A percentile compares a stretch with the other conserved stretches of the same genome.
phyloP scores from a whole-genome alignment of 73 alveolate species.

The Paraurostyla sp. region DNA sequence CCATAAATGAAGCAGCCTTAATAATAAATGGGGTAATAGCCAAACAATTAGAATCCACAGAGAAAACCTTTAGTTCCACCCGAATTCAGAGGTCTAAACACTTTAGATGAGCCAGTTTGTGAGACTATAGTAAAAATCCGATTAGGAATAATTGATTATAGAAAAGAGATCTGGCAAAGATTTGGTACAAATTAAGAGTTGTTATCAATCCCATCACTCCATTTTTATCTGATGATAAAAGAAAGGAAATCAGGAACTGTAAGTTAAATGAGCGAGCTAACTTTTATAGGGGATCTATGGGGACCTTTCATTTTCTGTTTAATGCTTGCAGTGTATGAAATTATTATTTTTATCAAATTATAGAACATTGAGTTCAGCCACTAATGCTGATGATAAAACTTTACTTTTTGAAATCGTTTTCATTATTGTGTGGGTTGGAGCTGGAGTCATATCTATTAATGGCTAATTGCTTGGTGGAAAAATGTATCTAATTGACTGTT shows the following conservation, averaged over 20 bases:
- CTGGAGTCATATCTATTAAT: conserved; percentile 93
- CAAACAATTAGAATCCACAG: not conserved
- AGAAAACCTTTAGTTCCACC: conserved; percentile 52
- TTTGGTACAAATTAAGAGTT: conserved; percentile 92
- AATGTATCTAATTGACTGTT: conserved; percentile 31
- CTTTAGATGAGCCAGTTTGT: conserved; percentile 96
- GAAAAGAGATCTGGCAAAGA: conserved; percentile 93
- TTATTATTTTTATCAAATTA: not conserved
- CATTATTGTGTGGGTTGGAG: conserved; percentile 97
- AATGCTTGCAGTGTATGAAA: conserved; percentile 77
- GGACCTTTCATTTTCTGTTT: conserved; percentile 98
- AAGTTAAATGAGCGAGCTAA: not conserved
- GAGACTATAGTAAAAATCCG: conserved; percentile 83
- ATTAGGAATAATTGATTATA: not conserved
- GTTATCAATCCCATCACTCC: conserved; percentile 92
- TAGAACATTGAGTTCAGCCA: conserved; percentile 71
- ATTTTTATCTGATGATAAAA: conserved; percentile 73
- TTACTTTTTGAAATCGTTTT: conserved; percentile 91
- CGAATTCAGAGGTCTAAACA: conserved; percentile 63
- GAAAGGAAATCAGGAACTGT: conserved; percentile 93
- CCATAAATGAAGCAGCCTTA: too few relatives aligned
- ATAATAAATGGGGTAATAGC: not conserved
- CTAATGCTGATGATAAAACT: conserved; percentile 82
- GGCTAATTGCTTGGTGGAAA: conserved; percentile 95
- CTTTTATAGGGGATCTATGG: conserved; percentile 97